A percentile compares a stretch with the other conserved stretches of the same genome.
Conservation (phyloP, 768 basidiomycete genomes). For the Steccherinum ochraceum region DNA sequence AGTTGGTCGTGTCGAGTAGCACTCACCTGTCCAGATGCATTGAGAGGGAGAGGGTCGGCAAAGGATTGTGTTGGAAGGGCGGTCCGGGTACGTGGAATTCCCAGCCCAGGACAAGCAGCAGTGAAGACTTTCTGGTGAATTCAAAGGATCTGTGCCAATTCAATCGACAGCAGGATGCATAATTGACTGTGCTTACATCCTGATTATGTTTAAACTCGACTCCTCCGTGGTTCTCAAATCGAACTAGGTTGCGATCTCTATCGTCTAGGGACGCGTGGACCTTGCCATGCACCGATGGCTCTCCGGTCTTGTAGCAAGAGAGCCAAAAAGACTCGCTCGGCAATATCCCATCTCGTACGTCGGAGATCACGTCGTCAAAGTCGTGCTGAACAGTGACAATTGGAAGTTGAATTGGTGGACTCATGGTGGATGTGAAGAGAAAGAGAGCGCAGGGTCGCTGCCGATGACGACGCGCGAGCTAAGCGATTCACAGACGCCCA, state of each 20-base stretch:
- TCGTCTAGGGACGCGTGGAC: conserved; percentile 48
- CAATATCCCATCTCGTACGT: conserved; percentile 53
- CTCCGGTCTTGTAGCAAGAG: conserved; percentile 56
- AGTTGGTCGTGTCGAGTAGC: not conserved
- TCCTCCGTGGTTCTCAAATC: conserved; percentile 40
- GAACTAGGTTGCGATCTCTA: conserved; percentile 42
- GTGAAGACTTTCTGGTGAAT: conserved; percentile 22
- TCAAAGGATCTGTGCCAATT: conserved; percentile 12
- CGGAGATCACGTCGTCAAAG: conserved; percentile 51
- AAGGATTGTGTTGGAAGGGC: conserved; percentile 47
- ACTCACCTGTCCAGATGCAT: conserved; percentile 25
- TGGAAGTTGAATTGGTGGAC: conserved; percentile 27
- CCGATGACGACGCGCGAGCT: too few relatives aligned
- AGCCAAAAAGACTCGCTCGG: conserved; percentile 65
- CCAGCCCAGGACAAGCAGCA: conserved; percentile 41
- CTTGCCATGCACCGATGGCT: conserved; percentile 59
- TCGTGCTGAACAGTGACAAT: conserved; percentile 56
- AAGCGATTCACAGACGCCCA: too few relatives aligned
- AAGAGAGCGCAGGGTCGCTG: too few relatives aligned
- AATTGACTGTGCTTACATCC: not conserved
- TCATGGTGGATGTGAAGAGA: not conserved
- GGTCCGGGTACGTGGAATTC: conserved; percentile 41
- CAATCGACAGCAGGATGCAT: not conserved
- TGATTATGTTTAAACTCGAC: conserved; percentile 33
- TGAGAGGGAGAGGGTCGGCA: conserved; percentile 37